Percentiles rank a stretch among this genome's conserved stretches.
Conservation (phyloP, 306 rosid species). For the Quillaja saponaria region DNA sequence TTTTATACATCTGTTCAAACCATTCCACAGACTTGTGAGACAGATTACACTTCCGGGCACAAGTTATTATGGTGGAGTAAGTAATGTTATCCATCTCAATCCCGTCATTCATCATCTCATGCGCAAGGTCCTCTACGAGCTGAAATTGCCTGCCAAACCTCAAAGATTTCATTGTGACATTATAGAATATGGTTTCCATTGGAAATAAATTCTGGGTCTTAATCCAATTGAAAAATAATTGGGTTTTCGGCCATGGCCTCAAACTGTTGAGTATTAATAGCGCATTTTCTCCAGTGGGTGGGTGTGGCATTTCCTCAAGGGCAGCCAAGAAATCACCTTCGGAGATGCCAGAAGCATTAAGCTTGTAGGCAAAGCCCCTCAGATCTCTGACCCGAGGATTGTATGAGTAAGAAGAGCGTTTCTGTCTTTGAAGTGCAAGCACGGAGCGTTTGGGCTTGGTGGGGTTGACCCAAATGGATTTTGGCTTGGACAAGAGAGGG, state of each 20-base stretch:
- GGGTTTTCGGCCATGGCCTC: slow-evolving; percentile 85
- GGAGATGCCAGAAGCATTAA: slow-evolving; percentile 48
- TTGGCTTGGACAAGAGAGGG: slow-evolving; percentile 58
- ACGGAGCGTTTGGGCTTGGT: slow-evolving; percentile 69
- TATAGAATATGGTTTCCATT: slow-evolving; percentile 89
- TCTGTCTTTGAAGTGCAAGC: slow-evolving; percentile 66
- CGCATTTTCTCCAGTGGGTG: slow-evolving; percentile 64
- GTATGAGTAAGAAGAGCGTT: slow-evolving; percentile 51
- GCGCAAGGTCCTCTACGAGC: slow-evolving; percentile 76
- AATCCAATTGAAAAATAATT: slow-evolving; percentile 70
- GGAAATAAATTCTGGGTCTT: slow-evolving; percentile 66
- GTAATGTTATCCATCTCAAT: slow-evolving; percentile 78
- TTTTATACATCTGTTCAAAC: slow-evolving; percentile 95
- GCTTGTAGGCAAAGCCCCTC: slow-evolving; percentile 54
- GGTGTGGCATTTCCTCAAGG: slow-evolving; percentile 63
- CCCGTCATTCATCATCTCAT: slow-evolving; percentile 69
- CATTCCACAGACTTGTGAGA: slow-evolving; percentile 83
- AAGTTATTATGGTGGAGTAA: slow-evolving; percentile 78
- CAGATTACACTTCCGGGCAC: slow-evolving; percentile 70
- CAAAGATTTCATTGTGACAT: slow-evolving; percentile 92
- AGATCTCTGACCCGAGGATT: slow-evolving; percentile 68
- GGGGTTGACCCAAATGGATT: slow-evolving; percentile 91
- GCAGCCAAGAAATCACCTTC: slow-evolving; percentile 53
- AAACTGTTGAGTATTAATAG: slow-evolving; percentile 77
- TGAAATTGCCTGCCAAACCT: slow-evolving; percentile 88